Conservation (phyloP, 495 filamentous ascomycete genomes). For the Aspergillus sclerotioniger region DNA sequence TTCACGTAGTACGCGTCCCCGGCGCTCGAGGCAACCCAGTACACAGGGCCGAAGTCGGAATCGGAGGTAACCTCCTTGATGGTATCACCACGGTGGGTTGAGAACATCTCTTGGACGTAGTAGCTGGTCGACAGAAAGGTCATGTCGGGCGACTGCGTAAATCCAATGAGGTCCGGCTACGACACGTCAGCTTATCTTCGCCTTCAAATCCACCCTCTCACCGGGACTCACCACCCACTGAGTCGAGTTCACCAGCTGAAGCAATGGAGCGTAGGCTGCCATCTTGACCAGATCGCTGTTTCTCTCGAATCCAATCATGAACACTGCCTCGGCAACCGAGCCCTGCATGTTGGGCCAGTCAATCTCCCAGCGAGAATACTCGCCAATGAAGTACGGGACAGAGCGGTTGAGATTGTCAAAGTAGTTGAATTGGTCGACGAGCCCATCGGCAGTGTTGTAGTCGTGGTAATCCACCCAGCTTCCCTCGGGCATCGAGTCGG, state of each 20-base stretch:
- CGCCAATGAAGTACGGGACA: slow-evolving; percentile 41
- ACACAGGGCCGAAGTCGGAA: slow-evolving; percentile 47
- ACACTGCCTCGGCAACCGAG: slow-evolving; percentile 60
- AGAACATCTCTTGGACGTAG: slow-evolving; percentile 41
- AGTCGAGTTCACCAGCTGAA: slow-evolving; percentile 36
- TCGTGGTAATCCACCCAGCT: slow-evolving; percentile 41
- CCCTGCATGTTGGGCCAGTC: slow-evolving; percentile 52
- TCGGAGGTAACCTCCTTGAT: slow-evolving; percentile 43
- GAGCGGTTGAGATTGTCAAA: slow-evolving; percentile 43
- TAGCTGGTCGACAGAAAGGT: slow-evolving; percentile 24
- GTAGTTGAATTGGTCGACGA: slow-evolving; percentile 48
- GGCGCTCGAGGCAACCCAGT: slow-evolving; percentile 51
- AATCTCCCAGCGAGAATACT: slow-evolving; percentile 52
- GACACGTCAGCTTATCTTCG: slow-evolving; percentile 1
- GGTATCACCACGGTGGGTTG: slow-evolving; percentile 45
- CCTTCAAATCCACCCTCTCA: background rate
- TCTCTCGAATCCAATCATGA: slow-evolving; percentile 59
- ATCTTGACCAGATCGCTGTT: slow-evolving; percentile 54
- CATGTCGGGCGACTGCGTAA: slow-evolving; percentile 42
- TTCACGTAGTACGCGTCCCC: slow-evolving; percentile 25
- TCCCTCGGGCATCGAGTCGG: slow-evolving; percentile 27
- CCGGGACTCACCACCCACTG: slow-evolving; percentile 28
- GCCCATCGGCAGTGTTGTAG: slow-evolving; percentile 44
- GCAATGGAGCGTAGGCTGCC: slow-evolving; percentile 43
- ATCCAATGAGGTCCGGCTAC: slow-evolving; percentile 23